A percentile compares a stretch with the other conserved stretches of the same genome.
phyloP scores from a whole-genome alignment of 163 green algal species.

The Volvox carteri region DNA sequence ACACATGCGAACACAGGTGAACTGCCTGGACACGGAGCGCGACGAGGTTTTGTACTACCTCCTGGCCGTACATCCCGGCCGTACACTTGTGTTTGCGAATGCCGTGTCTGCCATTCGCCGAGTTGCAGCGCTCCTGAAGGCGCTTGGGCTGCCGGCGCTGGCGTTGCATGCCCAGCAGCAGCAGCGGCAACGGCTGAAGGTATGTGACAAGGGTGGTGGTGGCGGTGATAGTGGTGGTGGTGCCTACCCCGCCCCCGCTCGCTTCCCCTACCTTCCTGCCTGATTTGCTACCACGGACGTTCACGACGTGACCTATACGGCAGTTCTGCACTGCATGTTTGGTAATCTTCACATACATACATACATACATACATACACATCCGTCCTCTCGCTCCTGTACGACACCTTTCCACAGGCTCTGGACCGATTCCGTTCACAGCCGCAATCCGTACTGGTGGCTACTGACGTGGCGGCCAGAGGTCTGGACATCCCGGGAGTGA shows the following conservation, averaged over 20 bases:
- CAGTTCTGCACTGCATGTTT: too few species aligned
- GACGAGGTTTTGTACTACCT: conserved; percentile 94
- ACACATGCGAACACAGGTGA: too few species aligned
- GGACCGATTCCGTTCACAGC: conserved; percentile 89
- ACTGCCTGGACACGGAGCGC: conserved; percentile 81
- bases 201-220: too few species aligned
- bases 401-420: conserved; percentile 71
- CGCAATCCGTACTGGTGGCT: conserved; percentile 88
- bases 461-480: conserved; percentile 97
- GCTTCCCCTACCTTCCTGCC: too few species aligned
- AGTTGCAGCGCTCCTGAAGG: conserved; percentile 87
- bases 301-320: too few species aligned
- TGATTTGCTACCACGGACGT: too few species aligned
- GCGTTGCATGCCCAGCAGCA: conserved; percentile 93
- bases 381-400: neutral
- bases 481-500: conserved; percentile 87
- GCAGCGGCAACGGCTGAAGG: conserved; percentile 92
- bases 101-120: conserved; percentile 90
- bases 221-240: neutral
- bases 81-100: conserved; percentile 95
- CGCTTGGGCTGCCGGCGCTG: conserved; percentile 74
- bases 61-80: conserved; percentile 77
- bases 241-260: too few species aligned
- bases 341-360: too few species aligned
- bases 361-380: too few species aligned